Percentiles rank a stretch among this genome's conserved stretches.
phyloP scores from a whole-genome alignment of 352 stramenopile species.

The Phytophthora quininea region DNA sequence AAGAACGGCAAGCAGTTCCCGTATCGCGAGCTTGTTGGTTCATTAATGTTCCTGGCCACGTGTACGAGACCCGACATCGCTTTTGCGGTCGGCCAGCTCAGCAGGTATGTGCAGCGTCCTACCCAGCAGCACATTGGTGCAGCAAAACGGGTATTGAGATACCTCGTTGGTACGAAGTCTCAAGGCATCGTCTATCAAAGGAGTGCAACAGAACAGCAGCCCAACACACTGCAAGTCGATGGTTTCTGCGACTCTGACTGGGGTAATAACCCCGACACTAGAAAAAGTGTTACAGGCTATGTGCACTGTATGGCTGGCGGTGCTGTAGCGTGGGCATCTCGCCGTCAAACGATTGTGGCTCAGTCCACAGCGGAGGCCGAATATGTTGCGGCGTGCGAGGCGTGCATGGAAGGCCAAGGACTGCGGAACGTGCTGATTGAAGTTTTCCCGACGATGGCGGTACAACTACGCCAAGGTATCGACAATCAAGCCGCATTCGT shows the following conservation, averaged over 20 bases:
- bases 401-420: not conserved
- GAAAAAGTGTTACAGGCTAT: not conserved
- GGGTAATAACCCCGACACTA: no score
- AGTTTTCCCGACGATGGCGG: not conserved
- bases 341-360: not conserved
- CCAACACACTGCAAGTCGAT: not conserved
- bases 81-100: no score
- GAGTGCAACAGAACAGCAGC: not conserved
- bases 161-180: not conserved
- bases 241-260: not conserved
- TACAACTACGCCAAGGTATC: no score
- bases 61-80: no score
- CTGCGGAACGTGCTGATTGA: not conserved
- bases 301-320: not conserved
- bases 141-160: no score
- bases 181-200: not conserved
- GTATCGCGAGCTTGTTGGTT: no score
- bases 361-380: no score
- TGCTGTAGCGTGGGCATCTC: not conserved
- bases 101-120: no score
- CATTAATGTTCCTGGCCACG: no score
- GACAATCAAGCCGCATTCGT: no score
- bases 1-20: no score
- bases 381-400: not conserved
- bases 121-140: no score